Evolutionary conservation across 768 basidiomycete genomes (phyloP).

Genomic region (Amanita brunnescens): DNA sequence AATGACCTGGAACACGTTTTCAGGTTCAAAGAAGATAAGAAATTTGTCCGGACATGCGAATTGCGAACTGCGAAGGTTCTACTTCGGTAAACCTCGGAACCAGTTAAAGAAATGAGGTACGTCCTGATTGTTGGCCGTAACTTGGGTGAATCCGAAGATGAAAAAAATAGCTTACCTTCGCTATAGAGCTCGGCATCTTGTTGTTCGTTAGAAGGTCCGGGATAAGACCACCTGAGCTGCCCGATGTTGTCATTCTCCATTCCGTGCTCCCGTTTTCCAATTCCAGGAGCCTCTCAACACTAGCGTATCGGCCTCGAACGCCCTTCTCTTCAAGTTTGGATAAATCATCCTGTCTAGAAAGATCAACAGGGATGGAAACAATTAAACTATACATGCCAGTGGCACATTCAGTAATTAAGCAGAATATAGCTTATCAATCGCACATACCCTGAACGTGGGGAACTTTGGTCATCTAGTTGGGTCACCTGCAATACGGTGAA

Average conservation of each 20-base stretch:
- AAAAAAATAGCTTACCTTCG: conserved; percentile 34
- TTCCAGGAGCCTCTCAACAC: conserved; percentile 58
- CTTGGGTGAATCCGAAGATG: background rate
- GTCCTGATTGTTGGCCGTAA: conserved; percentile 33
- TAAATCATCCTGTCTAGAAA: conserved; percentile 48
- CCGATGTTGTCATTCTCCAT: conserved; percentile 78
- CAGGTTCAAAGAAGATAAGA: background rate
- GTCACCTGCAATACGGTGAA: conserved; percentile 70
- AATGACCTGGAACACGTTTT: background rate
- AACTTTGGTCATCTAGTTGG: conserved; percentile 33
- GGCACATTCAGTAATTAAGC: background rate
- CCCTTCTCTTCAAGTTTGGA: conserved; percentile 55
- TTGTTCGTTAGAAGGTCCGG: conserved; percentile 56
- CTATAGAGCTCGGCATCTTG: conserved; percentile 53
- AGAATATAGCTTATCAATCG: conserved; percentile 17
- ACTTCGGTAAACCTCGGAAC: conserved; percentile 32
- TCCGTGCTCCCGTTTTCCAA: conserved; percentile 56
- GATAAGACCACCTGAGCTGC: conserved; percentile 60
- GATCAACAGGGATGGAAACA: conserved; percentile 63
- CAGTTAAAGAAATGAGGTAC: conserved; percentile 67
- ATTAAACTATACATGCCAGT: conserved; percentile 24
- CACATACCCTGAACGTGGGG: conserved; percentile 53
- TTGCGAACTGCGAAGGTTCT: no score
- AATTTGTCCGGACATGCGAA: background rate
- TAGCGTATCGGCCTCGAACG: conserved; percentile 58